These are phyloP conservation scores for Capsella rubella DNA, from an alignment of 441 rosid species.

Conservation along the genomic window DNA sequence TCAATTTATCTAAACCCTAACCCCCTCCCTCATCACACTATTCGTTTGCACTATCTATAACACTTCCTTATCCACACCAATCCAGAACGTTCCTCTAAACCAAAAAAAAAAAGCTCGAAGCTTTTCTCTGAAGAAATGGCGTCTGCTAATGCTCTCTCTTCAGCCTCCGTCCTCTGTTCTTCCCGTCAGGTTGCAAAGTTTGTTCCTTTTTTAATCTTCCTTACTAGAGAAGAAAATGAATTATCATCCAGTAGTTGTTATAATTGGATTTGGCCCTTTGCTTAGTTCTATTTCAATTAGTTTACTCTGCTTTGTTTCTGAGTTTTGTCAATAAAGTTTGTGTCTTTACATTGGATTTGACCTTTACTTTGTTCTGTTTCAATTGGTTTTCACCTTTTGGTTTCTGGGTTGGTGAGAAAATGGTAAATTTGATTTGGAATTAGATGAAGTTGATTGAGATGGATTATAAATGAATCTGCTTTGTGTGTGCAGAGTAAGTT, in stretches of 20 bases:
- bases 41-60: neutral
- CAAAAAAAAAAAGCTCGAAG: neutral
- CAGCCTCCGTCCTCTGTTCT: constrained; percentile 74
- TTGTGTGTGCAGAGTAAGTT: constrained; percentile 50
- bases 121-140: constrained; percentile 65
- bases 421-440: neutral
- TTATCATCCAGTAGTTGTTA: constrained; percentile 5
- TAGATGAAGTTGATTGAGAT: neutral
- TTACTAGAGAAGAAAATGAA: neutral
- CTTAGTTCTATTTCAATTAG: neutral
- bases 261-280: constrained; percentile 14
- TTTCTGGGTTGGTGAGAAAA: constrained; percentile 5
- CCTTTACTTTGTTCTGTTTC: neutral
- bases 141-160: constrained; percentile 74
- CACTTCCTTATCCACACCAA: constrained; percentile 19
- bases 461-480: constrained; percentile 2
- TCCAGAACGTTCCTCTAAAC: constrained; percentile 24
- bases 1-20: constrained; percentile 50
- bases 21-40: constrained; percentile 33
- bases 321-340: neutral
- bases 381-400: neutral
- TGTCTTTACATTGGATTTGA: constrained; percentile 3
- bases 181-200: constrained; percentile 71
- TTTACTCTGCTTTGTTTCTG: constrained; percentile 8
- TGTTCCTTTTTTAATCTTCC: neutral